Conservation (phyloP, 129 eudicot genomes). For the Artemisia tridentata region DNA sequence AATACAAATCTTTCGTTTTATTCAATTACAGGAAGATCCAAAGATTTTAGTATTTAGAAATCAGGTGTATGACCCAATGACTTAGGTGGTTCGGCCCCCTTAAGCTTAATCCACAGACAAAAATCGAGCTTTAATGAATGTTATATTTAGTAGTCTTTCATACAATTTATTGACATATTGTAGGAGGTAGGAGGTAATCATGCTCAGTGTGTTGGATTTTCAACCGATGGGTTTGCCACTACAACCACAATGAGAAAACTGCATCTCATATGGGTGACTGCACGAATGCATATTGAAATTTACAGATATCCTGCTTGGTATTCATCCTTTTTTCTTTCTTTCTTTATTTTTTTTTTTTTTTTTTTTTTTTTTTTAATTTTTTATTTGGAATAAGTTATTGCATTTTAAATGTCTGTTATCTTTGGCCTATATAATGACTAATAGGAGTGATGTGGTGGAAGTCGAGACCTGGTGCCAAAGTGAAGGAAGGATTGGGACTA, state of each 20-base stretch:
- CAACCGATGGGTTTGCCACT: conserved; percentile 91
- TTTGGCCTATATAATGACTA: background rate
- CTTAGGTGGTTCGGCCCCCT: no score
- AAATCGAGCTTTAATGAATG: background rate
- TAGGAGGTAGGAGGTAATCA: conserved; percentile 96
- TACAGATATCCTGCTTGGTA: conserved; percentile 89
- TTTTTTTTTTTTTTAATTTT: no score
- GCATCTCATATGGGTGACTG: conserved; percentile 93
- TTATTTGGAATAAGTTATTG: background rate
- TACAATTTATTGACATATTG: conserved; percentile 4
- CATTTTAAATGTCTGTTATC: background rate
- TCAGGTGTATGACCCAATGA: no score
- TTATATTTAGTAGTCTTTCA: background rate
- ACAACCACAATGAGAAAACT: conserved; percentile 79
- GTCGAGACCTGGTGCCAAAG: conserved; percentile 95
- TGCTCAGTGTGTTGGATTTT: conserved; percentile 91
- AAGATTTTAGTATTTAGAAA: no score
- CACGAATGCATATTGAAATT: conserved; percentile 91
- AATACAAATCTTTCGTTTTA: no score
- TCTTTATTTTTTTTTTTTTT: background rate
- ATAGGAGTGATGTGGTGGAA: conserved; percentile 83
- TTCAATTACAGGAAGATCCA: no score
- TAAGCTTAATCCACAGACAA: no score
- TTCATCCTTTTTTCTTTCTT: background rate
- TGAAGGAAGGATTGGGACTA: conserved; percentile 77